Percentiles rank a stretch among this genome's conserved stretches.
Conservation (phyloP, 768 basidiomycete genomes). For the Hericium coralloides region DNA sequence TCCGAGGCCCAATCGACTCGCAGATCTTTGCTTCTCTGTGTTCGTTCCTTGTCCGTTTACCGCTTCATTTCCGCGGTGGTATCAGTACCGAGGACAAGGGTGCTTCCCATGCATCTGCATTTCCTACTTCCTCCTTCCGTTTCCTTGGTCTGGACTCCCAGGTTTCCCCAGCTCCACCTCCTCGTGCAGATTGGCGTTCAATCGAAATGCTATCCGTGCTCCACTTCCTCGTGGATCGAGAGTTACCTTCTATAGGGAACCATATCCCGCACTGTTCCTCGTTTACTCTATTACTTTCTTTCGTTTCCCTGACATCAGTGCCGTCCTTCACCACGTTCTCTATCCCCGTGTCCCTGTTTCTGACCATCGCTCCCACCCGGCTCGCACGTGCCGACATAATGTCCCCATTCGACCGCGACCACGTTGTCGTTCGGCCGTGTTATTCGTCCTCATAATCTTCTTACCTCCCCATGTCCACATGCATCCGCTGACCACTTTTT, state of each 20-base stretch:
- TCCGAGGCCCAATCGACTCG: no score
- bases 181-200: not conserved
- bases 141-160: not conserved
- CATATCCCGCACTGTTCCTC: not conserved
- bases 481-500: not conserved
- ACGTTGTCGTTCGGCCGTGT: not conserved
- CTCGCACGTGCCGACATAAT: not conserved
- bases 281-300: not conserved
- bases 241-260: not conserved
- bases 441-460: not conserved
- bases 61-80: not conserved
- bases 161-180: not conserved
- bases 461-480: not conserved
- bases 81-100: not conserved
- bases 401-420: not conserved
- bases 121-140: not conserved
- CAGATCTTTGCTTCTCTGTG: slow-evolving; percentile 14
- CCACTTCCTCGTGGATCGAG: not conserved
- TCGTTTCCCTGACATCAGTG: not conserved
- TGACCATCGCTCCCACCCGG: not conserved
- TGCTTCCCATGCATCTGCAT: not conserved
- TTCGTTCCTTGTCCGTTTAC: not conserved
- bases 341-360: not conserved
- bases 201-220: not conserved
- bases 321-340: not conserved